These are phyloP conservation scores for Magnaporthiopsis incrustans DNA, from an alignment of 2,329 filamentous ascomycete genomes.

Conservation along the genomic window DNA sequence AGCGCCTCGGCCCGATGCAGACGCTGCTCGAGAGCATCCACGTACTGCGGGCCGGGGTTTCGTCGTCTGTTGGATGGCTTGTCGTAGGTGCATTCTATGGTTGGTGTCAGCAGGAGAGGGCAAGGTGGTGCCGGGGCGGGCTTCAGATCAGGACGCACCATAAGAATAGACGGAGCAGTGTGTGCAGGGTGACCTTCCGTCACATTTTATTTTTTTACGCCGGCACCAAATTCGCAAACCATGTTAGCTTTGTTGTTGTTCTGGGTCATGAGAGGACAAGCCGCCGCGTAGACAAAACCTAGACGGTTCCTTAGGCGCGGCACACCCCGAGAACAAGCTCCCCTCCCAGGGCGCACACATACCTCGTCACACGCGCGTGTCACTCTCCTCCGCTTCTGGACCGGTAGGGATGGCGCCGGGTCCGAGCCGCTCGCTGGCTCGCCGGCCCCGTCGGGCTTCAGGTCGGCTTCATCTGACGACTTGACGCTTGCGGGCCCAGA, in stretches of 20 bases:
- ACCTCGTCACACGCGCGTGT: constrained; percentile 70
- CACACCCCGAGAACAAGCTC: too few relatives aligned
- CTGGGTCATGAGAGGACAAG: not conserved
- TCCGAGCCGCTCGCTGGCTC: constrained; percentile 5
- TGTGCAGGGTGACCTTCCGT: constrained; percentile 81
- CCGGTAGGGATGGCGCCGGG: constrained; percentile 39
- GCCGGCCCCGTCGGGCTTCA: constrained; percentile 10
- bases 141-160: constrained; percentile 47
- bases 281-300: not conserved
- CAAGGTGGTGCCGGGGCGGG: not conserved
- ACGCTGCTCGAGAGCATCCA: constrained; percentile 78
- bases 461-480: not conserved
- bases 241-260: not conserved
- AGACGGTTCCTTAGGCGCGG: not conserved
- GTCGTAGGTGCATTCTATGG: constrained; percentile 83
- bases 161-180: constrained; percentile 99
- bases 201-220: constrained; percentile 81
- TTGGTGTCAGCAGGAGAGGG: not conserved
- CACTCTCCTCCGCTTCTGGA: constrained; percentile 71
- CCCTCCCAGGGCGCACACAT: not conserved
- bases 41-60: constrained; percentile 87
- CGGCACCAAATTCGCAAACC: constrained; percentile 41
- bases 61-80: constrained; percentile 87
- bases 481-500: constrained; percentile 1
- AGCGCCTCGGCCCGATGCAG: constrained; percentile 77